Evolutionary conservation across 371 early-diverging fungal species (phyloP).

Genomic region (Saksenaea oblongispora): DNA sequence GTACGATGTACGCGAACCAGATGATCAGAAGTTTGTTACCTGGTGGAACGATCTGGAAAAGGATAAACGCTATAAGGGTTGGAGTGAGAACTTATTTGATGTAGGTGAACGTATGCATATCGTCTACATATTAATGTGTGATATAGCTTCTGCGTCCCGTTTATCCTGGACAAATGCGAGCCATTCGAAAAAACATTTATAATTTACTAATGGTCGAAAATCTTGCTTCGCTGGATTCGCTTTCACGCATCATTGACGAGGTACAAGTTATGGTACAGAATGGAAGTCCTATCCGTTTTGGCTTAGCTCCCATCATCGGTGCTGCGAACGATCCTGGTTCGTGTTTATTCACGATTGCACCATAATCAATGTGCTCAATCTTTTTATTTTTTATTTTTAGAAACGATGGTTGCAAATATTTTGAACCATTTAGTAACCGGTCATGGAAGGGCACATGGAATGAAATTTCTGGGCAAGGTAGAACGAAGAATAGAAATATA

Average conservation of each 20-base stretch:
- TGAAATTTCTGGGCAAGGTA: slow-evolving; percentile 47
- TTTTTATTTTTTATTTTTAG: slow-evolving; percentile 4
- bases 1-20: slow-evolving; percentile 79
- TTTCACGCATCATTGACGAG: slow-evolving; percentile 56
- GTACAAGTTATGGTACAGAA: slow-evolving; percentile 61
- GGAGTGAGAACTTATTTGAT: slow-evolving; percentile 60
- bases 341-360: slow-evolving; percentile 2
- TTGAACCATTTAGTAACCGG: slow-evolving; percentile 41
- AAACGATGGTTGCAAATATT: slow-evolving; percentile 48
- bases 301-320: slow-evolving; percentile 67
- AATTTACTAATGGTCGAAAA: slow-evolving; percentile 72
- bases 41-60: slow-evolving; percentile 93
- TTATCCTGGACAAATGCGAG: slow-evolving; percentile 72
- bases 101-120: slow-evolving; percentile 22
- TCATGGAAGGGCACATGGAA: slow-evolving; percentile 22
- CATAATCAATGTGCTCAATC: not conserved
- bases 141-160: slow-evolving; percentile 51
- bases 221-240: slow-evolving; percentile 46
- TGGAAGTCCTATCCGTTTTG: slow-evolving; percentile 81
- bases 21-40: slow-evolving; percentile 46
- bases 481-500: not conserved
- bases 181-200: slow-evolving; percentile 74
- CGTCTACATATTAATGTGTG: not conserved
- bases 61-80: slow-evolving; percentile 74
- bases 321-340: slow-evolving; percentile 30